Evolutionary conservation across 2,329 filamentous ascomycete species (phyloP).

Genomic region (Coniochaeta hoffmannii): DNA sequence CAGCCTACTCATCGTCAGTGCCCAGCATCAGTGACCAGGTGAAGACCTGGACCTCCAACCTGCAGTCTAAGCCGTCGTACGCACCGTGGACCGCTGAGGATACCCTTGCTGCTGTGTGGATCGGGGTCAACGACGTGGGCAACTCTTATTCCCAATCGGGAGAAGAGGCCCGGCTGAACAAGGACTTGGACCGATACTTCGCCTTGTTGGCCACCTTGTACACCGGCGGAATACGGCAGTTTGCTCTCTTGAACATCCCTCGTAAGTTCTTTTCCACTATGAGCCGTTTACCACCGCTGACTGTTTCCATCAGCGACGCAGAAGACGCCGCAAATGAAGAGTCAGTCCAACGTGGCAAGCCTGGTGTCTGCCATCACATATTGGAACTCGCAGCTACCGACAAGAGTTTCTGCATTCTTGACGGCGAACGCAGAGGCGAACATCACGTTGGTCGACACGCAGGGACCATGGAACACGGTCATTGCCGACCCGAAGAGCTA

Average conservation of each 20-base stretch:
- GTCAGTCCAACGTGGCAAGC: neutral
- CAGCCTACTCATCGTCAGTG: slow-evolving; percentile 2
- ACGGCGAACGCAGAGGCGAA: slow-evolving; percentile 5
- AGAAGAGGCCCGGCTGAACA: slow-evolving; percentile 1
- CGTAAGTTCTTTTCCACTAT: slow-evolving; percentile 4
- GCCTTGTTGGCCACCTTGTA: slow-evolving; percentile 6
- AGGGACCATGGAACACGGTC: slow-evolving; percentile 6
- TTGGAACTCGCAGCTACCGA: slow-evolving; percentile 8
- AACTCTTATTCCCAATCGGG: slow-evolving; percentile 3
- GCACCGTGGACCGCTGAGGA: slow-evolving; percentile 7
- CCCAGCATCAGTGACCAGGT: slow-evolving; percentile 8
- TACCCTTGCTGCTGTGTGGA: slow-evolving; percentile 6
- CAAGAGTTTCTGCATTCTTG: slow-evolving; percentile 7
- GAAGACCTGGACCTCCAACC: slow-evolving; percentile 3
- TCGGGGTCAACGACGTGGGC: slow-evolving; percentile 8
- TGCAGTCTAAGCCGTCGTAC: slow-evolving; percentile 3
- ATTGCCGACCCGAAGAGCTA: slow-evolving; percentile 9
- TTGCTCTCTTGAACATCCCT: slow-evolving; percentile 7
- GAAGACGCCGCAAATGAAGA: slow-evolving; percentile 6
- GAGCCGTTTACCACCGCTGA: neutral
- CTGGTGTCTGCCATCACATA: slow-evolving; percentile 5
- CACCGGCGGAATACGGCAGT: slow-evolving; percentile 4
- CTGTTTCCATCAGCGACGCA: neutral
- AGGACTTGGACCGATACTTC: slow-evolving; percentile 7
- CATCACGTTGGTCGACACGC: slow-evolving; percentile 6